Conservation (phyloP, 225 moss, liverwort and hornwort genomes). For the Polytrichum commune region DNA sequence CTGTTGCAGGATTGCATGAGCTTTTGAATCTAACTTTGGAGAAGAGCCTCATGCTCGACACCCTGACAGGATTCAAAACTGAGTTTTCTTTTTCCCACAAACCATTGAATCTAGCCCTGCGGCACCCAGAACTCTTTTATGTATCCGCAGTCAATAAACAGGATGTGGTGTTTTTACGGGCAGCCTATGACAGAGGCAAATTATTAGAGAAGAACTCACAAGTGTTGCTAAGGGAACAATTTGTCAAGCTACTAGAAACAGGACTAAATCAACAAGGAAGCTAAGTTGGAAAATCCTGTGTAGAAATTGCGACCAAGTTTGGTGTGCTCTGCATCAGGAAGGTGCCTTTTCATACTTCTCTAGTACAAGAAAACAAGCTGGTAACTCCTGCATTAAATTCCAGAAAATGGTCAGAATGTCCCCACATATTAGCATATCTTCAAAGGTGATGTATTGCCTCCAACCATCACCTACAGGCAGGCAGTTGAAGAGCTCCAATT, state of each 20-base stretch:
- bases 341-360: too few species aligned
- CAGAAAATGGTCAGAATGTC: too few species aligned
- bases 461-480: too few species aligned
- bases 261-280: constrained; percentile 1
- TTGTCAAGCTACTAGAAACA: constrained; percentile 28
- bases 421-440: too few species aligned
- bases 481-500: too few species aligned
- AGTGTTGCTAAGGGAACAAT: constrained; percentile 25
- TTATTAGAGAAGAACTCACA: constrained; percentile 21
- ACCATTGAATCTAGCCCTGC: constrained; percentile 35
- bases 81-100: constrained; percentile 50
- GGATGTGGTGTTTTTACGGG: constrained; percentile 47
- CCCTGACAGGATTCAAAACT: constrained; percentile 22
- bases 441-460: too few species aligned
- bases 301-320: too few species aligned
- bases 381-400: too few species aligned
- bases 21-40: constrained; percentile 43
- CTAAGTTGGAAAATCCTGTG: too few species aligned
- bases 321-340: too few species aligned
- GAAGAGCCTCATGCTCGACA: constrained; percentile 32
- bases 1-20: constrained; percentile 62
- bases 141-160: constrained; percentile 35
- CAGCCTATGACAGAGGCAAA: constrained; percentile 35
- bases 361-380: too few species aligned
- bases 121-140: constrained; percentile 54